Evolutionary conservation across 352 stramenopile genomes (phyloP), one percentile per base, ranked within the genome.

Genomic region (Globisporangium alternatum): DNA sequence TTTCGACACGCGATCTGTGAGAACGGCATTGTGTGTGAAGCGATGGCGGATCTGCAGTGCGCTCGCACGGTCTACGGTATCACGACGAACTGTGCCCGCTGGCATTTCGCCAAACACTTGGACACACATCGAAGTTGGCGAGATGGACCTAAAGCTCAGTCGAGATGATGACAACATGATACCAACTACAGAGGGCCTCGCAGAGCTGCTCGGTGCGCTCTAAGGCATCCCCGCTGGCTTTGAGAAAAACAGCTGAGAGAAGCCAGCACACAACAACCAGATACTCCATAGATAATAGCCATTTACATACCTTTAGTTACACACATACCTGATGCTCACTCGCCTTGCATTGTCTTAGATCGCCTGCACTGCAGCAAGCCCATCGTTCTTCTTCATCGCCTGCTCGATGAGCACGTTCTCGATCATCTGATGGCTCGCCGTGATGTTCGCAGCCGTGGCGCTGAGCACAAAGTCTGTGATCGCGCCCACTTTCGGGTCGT

Each of bases 401-500:
- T 80, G 70, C 55, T 80, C 75, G 30, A 80, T 70, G 30, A 81
- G 48, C 54, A 82, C 74, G 54, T 80, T 80, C 52, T 83, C 75
- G 22, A 83, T 83, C 70, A 78, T 76, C 57, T 83, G 75, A 58
- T 83, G 75, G 19, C 75, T 78, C 19, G 67, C 72, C 3, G 70
- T 66, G 51, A 80, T 68, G 49, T 75, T 83, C 30, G 66, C 68
- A 5, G 73, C 67, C 10, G 68, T 80, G 15, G 65, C 66, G 53
- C 64, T 71, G 33, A 82, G 57, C 39, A 80, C 72, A 59, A 82
- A 80, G 51, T 80, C 70, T 5, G 72, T 83, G 25, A 78, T 64
- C 54, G 77, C 72, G 19, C 77, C 67, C 8, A 83, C 63, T 52
- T 65, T 56, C 28, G 77, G 57, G 47, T 71, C 39, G 55, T 69